Conservation (phyloP, 2,329 filamentous ascomycete species). For the Arthroderma sp. region DNA sequence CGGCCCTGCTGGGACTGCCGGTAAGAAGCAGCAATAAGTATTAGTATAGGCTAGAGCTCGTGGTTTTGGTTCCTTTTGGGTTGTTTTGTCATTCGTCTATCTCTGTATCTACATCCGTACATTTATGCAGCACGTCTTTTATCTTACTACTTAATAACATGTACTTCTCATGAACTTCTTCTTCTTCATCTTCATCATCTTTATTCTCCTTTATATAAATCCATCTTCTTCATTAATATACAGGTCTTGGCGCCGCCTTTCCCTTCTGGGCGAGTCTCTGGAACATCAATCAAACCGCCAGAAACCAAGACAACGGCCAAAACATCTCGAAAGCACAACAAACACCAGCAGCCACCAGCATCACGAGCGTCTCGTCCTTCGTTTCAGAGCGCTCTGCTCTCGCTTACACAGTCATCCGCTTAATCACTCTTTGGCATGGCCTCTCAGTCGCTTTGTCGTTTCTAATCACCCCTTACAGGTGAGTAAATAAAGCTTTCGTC, state of each 20-base stretch:
- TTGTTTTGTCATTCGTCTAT: neutral
- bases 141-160: neutral
- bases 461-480: neutral
- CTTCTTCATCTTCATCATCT: no score
- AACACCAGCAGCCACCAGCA: neutral
- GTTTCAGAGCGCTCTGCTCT: neutral
- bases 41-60: neutral
- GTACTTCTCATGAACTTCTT: neutral
- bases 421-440: neutral
- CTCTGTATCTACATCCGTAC: slow-evolving; percentile 4
- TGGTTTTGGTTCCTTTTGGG: neutral
- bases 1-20: slow-evolving; percentile 79
- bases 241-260: neutral
- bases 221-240: neutral
- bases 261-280: neutral
- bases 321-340: neutral
- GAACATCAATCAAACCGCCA: slow-evolving; percentile 1
- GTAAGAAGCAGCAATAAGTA: slow-evolving; percentile 40
- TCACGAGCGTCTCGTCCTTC: neutral
- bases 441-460: neutral
- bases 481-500: neutral
- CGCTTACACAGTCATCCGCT: neutral
- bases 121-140: neutral
- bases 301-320: neutral
- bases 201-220: no score